Percentiles rank a stretch among this genome's conserved stretches.
Evolutionary conservation across 169 alveolate species (phyloP).

Genomic region (Plasmodium falciparum): DNA sequence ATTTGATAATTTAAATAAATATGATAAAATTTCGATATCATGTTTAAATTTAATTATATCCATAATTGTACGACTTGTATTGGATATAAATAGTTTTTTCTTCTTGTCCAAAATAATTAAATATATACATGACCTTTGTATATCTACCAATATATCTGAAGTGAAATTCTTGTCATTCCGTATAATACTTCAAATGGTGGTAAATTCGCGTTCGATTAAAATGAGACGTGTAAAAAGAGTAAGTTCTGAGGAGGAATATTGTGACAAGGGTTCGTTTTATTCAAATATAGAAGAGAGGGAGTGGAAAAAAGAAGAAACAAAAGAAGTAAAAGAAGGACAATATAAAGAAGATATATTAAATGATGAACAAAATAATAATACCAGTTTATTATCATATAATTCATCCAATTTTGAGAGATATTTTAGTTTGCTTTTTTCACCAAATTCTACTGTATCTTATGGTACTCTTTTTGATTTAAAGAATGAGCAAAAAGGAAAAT

Average conservation of each 20-base stretch:
- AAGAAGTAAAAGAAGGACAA: neutral
- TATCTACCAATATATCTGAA: slow-evolving; percentile 43
- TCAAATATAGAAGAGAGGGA: neutral
- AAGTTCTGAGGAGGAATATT: neutral
- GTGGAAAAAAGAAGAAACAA: neutral
- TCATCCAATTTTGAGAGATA: slow-evolving; percentile 67
- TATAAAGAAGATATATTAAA: neutral
- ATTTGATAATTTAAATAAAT: slow-evolving; percentile 30
- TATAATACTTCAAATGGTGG: slow-evolving; percentile 34
- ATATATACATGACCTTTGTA: slow-evolving; percentile 56
- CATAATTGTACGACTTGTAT: slow-evolving; percentile 30
- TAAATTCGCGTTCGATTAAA: slow-evolving; percentile 7
- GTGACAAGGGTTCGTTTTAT: too few species aligned
- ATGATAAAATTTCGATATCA: slow-evolving; percentile 21
- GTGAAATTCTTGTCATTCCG: slow-evolving; percentile 48
- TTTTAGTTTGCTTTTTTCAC: slow-evolving; percentile 41
- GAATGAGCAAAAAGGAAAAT: neutral
- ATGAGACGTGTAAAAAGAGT: neutral
- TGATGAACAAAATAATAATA: neutral
- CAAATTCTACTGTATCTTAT: slow-evolving; percentile 18
- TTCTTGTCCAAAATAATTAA: slow-evolving; percentile 43
- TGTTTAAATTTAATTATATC: slow-evolving; percentile 40
- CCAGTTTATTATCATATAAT: slow-evolving; percentile 9
- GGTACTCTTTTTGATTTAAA: slow-evolving; percentile 44
- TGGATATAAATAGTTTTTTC: slow-evolving; percentile 19